These are phyloP conservation scores for Saxophila tyrrhenica DNA, from an alignment of 495 filamentous ascomycete genomes.

Conservation along the genomic window DNA sequence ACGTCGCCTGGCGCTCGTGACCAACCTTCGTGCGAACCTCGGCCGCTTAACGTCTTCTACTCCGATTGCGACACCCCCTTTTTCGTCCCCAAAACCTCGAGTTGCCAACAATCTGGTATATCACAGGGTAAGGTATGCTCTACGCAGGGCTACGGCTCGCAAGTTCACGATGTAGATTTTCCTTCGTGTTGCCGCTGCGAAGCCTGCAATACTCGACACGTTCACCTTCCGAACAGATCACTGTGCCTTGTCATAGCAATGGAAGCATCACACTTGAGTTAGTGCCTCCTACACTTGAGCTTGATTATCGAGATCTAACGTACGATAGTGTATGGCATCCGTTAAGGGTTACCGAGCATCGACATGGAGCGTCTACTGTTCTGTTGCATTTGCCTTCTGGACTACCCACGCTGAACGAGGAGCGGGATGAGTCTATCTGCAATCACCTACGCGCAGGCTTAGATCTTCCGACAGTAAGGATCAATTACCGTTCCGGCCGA, in stretches of 20 bases:
- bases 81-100: too few relatives aligned
- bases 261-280: slow-evolving; percentile 27
- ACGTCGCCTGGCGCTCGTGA: too few relatives aligned
- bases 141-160: background rate
- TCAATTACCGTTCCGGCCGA: slow-evolving; percentile 27
- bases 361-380: slow-evolving; percentile 17
- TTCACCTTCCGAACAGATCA: slow-evolving; percentile 9
- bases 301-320: background rate
- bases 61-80: too few relatives aligned
- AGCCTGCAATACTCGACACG: background rate
- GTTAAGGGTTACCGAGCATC: background rate
- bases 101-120: too few relatives aligned
- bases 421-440: slow-evolving; percentile 3
- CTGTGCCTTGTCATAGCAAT: slow-evolving; percentile 23
- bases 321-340: slow-evolving; percentile 6
- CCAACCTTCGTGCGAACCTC: too few relatives aligned
- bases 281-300: background rate
- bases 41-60: too few relatives aligned
- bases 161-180: background rate
- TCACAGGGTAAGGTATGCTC: background rate
- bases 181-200: background rate
- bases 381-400: slow-evolving; percentile 30
- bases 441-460: slow-evolving; percentile 10
- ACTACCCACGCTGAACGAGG: slow-evolving; percentile 6
- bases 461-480: slow-evolving; percentile 18